Evolutionary conservation across 2,329 filamentous ascomycete genomes (phyloP), one percentile per base, ranked within the genome.

Genomic region (Neofusicoccum laricinum): DNA sequence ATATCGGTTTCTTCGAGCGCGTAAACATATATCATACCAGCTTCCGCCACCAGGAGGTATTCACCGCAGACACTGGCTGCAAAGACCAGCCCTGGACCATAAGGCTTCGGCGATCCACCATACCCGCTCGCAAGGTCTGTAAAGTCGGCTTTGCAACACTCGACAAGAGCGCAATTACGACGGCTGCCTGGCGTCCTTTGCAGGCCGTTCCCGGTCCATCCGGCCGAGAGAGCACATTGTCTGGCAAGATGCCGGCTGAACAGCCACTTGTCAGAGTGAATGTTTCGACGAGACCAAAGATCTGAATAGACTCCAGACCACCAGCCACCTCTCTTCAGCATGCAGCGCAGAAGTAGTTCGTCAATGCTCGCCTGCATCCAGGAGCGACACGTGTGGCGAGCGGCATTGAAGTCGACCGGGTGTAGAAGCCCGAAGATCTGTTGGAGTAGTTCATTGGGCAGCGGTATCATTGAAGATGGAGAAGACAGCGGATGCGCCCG

Each of bases 291-390:
- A 15, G n/a, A 66, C 40, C 34, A 64, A 36, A 61, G 58, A 40
- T 64, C 64, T 5, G 40, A 36, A 38, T 70, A 67, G 19, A 30
- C 65, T 21, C 51, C 65, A 46, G 50, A 65, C 76, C 77, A 83
- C 82, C 85, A 86, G 3, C 85, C 85, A 41, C 83, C 84, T 65
- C 82, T 77, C 68, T 78, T 80, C 49, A 89, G 70, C 84, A 88
- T 87, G 1, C 69, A 69, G 30, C 76, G 73, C 11, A 89, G 75
- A 1, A 90, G 68, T 1, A 69, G 74, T 46, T 75, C 73, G 57
- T 87, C 77, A n/a, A 89, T 72, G 57, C 86, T 85, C 21, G 81
- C 81, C 41, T 81, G 73, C 77, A 88, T 86, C 88, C 86, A 90
- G 40, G 75, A 73, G 50, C 82, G 81, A 69, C 86, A 90, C 17